Evolutionary conservation across 2,329 filamentous ascomycete genomes (phyloP).

Genomic region (Harringtonia lauricola): DNA sequence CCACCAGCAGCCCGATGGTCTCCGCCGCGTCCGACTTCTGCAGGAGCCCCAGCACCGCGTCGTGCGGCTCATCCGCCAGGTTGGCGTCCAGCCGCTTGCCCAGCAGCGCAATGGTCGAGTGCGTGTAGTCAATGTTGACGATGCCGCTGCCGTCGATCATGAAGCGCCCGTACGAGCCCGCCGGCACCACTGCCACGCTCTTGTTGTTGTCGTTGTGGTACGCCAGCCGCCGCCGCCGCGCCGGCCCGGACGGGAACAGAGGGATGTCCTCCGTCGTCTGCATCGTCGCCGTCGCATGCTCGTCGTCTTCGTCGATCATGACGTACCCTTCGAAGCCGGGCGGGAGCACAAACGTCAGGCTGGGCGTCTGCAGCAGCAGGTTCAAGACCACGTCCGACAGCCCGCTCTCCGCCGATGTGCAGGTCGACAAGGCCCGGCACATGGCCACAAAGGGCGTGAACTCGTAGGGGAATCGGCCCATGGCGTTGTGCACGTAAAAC

Average conservation of each 20-base stretch:
- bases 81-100: slow-evolving; percentile 65
- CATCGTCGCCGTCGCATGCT: slow-evolving; percentile 57
- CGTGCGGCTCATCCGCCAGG: slow-evolving; percentile 43
- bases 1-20: slow-evolving; percentile 62
- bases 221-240: slow-evolving; percentile 30
- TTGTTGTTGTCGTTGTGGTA: slow-evolving; percentile 28
- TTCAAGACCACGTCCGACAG: slow-evolving; percentile 39
- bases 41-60: slow-evolving; percentile 40
- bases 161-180: slow-evolving; percentile 58
- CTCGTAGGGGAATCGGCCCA: slow-evolving; percentile 77
- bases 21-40: slow-evolving; percentile 57
- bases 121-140: slow-evolving; percentile 65
- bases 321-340: slow-evolving; percentile 62
- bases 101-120: slow-evolving; percentile 71
- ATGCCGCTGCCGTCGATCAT: slow-evolving; percentile 68
- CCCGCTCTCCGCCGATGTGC: slow-evolving; percentile 25
- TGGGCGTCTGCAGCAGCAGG: slow-evolving; percentile 58
- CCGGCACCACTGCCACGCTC: slow-evolving; percentile 45
- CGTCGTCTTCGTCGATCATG: slow-evolving; percentile 75
- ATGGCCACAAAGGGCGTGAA: slow-evolving; percentile 39
- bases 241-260: slow-evolving; percentile 43
- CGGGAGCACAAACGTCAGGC: slow-evolving; percentile 70
- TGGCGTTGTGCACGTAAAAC: slow-evolving; percentile 54
- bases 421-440: slow-evolving; percentile 46
- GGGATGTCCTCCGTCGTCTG: slow-evolving; percentile 52